Base-by-base conservation (phyloP, 1,284 basidiomycete species). In the Sparassis latifolia region DNA sequence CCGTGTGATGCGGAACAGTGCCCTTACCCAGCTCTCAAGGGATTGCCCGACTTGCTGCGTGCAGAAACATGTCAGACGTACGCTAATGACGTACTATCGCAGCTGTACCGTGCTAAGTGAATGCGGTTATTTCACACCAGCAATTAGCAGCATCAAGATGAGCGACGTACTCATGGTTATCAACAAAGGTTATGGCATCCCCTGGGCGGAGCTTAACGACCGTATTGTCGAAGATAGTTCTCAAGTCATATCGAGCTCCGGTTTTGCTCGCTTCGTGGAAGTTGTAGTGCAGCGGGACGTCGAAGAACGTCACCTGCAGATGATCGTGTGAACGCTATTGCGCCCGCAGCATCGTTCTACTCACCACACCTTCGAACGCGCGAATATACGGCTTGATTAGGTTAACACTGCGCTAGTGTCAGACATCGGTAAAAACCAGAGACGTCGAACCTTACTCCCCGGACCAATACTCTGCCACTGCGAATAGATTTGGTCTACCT, bases 121-220 rank as follows among this genome's bases (percentile, higher is more conserved):
- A 27, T 6, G 42, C 32, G 48, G 30, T 27, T 30, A 44, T 47
- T 33, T 50, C 27, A 42, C 27, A 33, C 27, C n/a, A 32, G 10
- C 40, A 29, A 40, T 43, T 53, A 7, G 56, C 33, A 33, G 44
- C 40, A 49, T n/a, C 20, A 40, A 30, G 7, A 32, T 45, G 33
- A 30, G 40, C 9, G 9, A 70, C 78, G 67, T 56, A 89, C 86
- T 90, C 88, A 60, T 90, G 88, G 64, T 90, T 90, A 59, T 90
- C 87, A 2, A 90, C 87, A 60, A 91, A 90, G 0, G 87, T 89
- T 7, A 90, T 83, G 4, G 87, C 84, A 59, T 87, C 83, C n/a
- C 70, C 67, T 2, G 88, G 86, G 53, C 77, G 76, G 7, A 65
- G 61, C 47, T 78, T 69, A 32, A 85, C 70, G 5, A 90, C 62